Evolutionary conservation across 306 rosid species (phyloP), one percentile per base, ranked within the genome.

Genomic region (Trifolium repens): DNA sequence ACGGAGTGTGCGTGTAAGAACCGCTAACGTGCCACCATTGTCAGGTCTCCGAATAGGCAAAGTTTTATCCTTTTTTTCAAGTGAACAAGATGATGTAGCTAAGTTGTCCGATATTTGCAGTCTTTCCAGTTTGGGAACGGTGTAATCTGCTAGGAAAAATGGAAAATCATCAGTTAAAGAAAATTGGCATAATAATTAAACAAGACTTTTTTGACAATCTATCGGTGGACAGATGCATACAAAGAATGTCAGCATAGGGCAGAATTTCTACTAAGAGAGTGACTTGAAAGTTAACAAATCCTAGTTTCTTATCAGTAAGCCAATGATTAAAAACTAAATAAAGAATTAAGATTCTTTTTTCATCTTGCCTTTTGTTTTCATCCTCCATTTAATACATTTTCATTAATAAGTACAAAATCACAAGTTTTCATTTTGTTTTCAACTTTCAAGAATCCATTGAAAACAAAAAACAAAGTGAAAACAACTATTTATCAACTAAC

Each of bases 21-120:
- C 27, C 5, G 80, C 55, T 47, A 35, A 30, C 1, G 55, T 54
- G 50, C 96, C 96, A 30, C 93, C 94, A 14, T 50, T 5, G 73
- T 91, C 97, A 61, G 96, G 97, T 73, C 97, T 86, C 27, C 4
- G 84, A 43, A 86, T 67, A 0, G 91, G 96, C 4, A 65, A 11
- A 27, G 55, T 44, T 71, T 14, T 86, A 26, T 67, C 79, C 16
- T 46, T 46, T 26, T 9, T 72, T 43, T 79, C 77, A 7, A 63
- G 66, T 5, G 50, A 10, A 60, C 6, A 15, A 19, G 75, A 68
- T 3, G 81, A 43, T 5, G 35, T 3, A 24, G 66, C 26, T 15
- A 17, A 35, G 64, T 75, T 34, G 35, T 59, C 44, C 0, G 87
- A 70, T 55, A 85, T 74, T 40, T 74, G 70, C 17, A 75, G 27